A percentile compares a stretch with the other conserved stretches of the same genome.
These are phyloP conservation scores for Hypoxylon perforatum DNA, from an alignment of 495 filamentous ascomycete species.

Conservation along the genomic window DNA sequence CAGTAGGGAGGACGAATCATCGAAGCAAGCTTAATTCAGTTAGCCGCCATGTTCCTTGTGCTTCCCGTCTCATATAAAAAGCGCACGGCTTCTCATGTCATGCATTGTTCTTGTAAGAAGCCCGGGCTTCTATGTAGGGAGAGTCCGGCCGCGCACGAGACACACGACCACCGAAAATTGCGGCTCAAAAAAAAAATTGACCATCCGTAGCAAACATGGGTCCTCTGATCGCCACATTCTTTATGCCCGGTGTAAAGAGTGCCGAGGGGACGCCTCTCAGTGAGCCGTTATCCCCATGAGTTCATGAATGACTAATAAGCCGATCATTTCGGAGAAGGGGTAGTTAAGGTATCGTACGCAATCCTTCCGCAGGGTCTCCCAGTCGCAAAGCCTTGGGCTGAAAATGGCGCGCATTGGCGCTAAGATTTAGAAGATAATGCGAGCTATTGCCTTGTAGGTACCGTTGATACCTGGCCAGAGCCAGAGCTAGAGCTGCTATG, in stretches of 20 bases:
- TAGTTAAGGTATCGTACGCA: conserved; percentile 10
- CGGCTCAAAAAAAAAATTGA: conserved; percentile 37
- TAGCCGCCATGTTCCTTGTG: conserved; percentile 17
- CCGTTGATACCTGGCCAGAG: too few relatives aligned
- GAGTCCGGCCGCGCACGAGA: neutral
- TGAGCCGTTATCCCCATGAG: conserved; percentile 10
- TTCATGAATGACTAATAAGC: neutral
- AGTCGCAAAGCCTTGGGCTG: conserved; percentile 25
- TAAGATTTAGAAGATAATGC: neutral
- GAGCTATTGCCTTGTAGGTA: too few relatives aligned
- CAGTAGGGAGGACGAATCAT: conserved; percentile 16
- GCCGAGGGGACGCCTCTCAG: conserved; percentile 16
- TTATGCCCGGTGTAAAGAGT: conserved; percentile 21
- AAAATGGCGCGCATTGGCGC: conserved; percentile 34
- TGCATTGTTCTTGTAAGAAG: conserved; percentile 12
- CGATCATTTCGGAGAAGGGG: conserved; percentile 7
- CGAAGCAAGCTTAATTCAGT: conserved; percentile 6
- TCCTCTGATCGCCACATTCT: conserved; percentile 5
- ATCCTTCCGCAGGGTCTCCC: conserved; percentile 15
- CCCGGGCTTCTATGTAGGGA: conserved; percentile 1
- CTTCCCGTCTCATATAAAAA: conserved; percentile 15
- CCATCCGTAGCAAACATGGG: conserved; percentile 29
- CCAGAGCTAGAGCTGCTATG: too few relatives aligned
- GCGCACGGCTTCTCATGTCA: conserved; percentile 17
- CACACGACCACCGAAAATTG: conserved; percentile 17